Conservation (phyloP, 768 basidiomycete species). For the Psilocybe subaeruginosa region DNA sequence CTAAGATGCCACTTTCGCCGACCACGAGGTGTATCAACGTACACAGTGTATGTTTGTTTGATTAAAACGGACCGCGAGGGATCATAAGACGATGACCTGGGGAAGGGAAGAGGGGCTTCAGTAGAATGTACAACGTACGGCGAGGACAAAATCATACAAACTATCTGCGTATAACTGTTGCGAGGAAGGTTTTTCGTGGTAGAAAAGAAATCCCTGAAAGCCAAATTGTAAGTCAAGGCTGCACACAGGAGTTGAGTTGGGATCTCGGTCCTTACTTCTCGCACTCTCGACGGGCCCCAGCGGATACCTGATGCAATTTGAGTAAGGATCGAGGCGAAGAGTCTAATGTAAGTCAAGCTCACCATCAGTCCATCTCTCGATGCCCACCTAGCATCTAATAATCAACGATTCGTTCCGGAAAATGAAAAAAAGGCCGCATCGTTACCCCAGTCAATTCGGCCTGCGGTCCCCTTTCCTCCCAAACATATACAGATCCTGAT, state of each 20-base stretch:
- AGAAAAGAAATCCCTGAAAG: constrained; percentile 76
- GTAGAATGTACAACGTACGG: constrained; percentile 1
- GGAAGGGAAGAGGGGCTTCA: background rate
- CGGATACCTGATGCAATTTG: constrained; percentile 46
- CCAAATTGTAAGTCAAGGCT: constrained; percentile 6
- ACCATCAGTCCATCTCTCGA: constrained; percentile 85
- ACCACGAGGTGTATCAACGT: constrained; percentile 66
- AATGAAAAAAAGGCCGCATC: constrained; percentile 1
- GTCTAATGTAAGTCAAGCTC: constrained; percentile 17
- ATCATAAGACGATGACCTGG: constrained; percentile 33
- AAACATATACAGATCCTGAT: constrained; percentile 82
- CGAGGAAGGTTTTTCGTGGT: constrained; percentile 71
- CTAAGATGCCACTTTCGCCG: constrained; percentile 85
- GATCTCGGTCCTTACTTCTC: constrained; percentile 53
- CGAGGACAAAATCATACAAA: constrained; percentile 37
- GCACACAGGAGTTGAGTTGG: background rate
- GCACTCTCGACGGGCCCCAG: constrained; percentile 82
- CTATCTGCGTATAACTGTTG: constrained; percentile 50
- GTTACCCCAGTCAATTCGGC: constrained; percentile 74
- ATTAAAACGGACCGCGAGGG: constrained; percentile 50
- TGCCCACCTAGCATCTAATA: constrained; percentile 56
- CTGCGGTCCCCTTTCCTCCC: constrained; percentile 81
- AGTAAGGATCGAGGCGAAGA: constrained; percentile 2
- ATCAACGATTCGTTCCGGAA: constrained; percentile 1
- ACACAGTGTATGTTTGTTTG: constrained; percentile 84